Percentiles rank a stretch among this genome's conserved stretches.
These are phyloP conservation scores for Meyerozyma athensensis DNA, from an alignment of 1,139 yeast genomes.

Conservation along the genomic window DNA sequence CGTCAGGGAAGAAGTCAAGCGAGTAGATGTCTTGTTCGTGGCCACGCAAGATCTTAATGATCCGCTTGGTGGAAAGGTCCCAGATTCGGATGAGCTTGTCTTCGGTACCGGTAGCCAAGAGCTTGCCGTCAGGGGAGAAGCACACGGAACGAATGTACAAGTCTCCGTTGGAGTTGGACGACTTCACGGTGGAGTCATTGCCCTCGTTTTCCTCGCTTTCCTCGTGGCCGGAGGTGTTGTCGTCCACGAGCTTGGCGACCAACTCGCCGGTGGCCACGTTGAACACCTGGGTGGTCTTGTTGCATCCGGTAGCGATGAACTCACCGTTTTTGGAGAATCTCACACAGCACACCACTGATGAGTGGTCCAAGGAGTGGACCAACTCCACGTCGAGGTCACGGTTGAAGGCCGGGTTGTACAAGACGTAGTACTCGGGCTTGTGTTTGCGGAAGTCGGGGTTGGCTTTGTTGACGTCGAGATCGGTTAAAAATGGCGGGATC, in stretches of 20 bases:
- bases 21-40: conserved; percentile 98
- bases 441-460: conserved; percentile 79
- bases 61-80: conserved; percentile 86
- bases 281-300: conserved; percentile 91
- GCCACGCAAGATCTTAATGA: conserved; percentile 83
- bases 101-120: conserved; percentile 96
- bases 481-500: conserved; percentile 77
- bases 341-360: conserved; percentile 95
- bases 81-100: conserved; percentile 95
- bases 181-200: conserved; percentile 21
- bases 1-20: conserved; percentile 92
- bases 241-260: conserved; percentile 81
- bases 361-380: conserved; percentile 86
- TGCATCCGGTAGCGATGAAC: conserved; percentile 94
- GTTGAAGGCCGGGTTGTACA: conserved; percentile 81
- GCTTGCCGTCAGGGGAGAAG: conserved; percentile 95
- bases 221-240: conserved; percentile 41
- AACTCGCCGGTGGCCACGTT: conserved; percentile 90
- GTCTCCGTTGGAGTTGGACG: conserved; percentile 59
- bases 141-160: conserved; percentile 92
- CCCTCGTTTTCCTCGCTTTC: conserved; percentile 12
- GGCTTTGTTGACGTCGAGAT: conserved; percentile 74
- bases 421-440: conserved; percentile 80
- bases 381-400: conserved; percentile 75
- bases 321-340: conserved; percentile 90